phyloP scores from a whole-genome alignment of 2,329 filamentous ascomycete species.

The Fusarium illudens region DNA sequence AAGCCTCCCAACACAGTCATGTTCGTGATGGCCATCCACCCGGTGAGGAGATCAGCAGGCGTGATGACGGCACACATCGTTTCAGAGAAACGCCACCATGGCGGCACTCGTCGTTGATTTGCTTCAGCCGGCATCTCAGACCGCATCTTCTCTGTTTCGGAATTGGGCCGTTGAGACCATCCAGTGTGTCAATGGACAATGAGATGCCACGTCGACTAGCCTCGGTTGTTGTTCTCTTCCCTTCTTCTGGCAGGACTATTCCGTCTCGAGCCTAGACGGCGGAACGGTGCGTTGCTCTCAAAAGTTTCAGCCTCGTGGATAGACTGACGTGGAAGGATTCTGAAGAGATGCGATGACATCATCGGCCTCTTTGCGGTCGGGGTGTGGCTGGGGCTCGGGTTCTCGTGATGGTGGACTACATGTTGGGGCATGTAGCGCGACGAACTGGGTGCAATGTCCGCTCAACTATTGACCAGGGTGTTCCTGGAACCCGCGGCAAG shows the following conservation, averaged over 20 bases:
- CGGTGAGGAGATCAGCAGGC: slow-evolving; percentile 22
- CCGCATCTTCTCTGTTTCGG: not conserved
- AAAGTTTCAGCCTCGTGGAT: slow-evolving; percentile 41
- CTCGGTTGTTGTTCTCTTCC: slow-evolving; percentile 15
- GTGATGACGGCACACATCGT: slow-evolving; percentile 19
- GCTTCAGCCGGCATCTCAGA: not conserved
- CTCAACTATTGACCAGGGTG: slow-evolving; percentile 22
- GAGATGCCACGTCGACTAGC: slow-evolving; percentile 40
- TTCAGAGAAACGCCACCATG: slow-evolving; percentile 26
- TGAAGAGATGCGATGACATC: slow-evolving; percentile 35
- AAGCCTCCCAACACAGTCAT: slow-evolving; percentile 29
- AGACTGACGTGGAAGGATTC: slow-evolving; percentile 38
- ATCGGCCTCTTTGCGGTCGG: slow-evolving; percentile 14
- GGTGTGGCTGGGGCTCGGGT: slow-evolving; percentile 23
- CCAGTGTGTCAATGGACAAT: slow-evolving; percentile 11
- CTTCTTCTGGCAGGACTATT: slow-evolving; percentile 9
- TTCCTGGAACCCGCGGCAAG: not conserved
- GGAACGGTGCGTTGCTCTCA: slow-evolving; percentile 8
- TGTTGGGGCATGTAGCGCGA: slow-evolving; percentile 19
- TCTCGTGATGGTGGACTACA: slow-evolving; percentile 20
- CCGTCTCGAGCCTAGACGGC: not conserved
- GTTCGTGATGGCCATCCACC: slow-evolving; percentile 22
- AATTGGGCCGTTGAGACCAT: not conserved
- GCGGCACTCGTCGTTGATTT: not conserved
- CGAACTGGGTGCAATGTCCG: slow-evolving; percentile 25